phyloP scores from a whole-genome alignment of 805 yeast genomes.

The Saturnispora mendoncae region DNA sequence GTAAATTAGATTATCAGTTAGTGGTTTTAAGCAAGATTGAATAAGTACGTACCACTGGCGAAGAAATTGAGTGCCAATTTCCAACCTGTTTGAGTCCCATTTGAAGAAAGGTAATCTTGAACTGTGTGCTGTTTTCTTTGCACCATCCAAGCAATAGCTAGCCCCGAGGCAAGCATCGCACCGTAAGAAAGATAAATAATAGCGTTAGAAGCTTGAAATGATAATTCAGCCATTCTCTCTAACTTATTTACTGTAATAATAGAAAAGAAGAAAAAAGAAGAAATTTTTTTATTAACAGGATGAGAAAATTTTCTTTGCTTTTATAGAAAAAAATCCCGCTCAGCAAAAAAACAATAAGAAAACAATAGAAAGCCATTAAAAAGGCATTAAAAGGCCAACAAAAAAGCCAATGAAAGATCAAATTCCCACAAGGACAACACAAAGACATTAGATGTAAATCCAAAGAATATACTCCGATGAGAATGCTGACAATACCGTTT shows the following conservation, averaged over 20 bases:
- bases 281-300: background rate
- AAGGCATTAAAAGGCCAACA: background rate
- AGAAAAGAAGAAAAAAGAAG: background rate
- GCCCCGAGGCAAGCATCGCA: slow-evolving; percentile 43
- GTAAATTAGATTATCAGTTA: slow-evolving; percentile 4
- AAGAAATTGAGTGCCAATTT: slow-evolving; percentile 83
- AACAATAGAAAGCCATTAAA: no score
- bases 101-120: slow-evolving; percentile 60
- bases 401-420: no score
- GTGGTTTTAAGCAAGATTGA: slow-evolving; percentile 7
- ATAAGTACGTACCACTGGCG: slow-evolving; percentile 70
- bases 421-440: no score
- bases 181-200: slow-evolving; percentile 56
- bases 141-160: slow-evolving; percentile 50
- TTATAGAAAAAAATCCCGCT: background rate
- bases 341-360: background rate
- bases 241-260: no score
- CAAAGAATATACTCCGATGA: no score
- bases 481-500: no score
- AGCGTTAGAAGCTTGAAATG: slow-evolving; percentile 48
- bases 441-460: no score
- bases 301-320: background rate
- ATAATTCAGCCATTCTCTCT: slow-evolving; percentile 24
- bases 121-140: slow-evolving; percentile 28
- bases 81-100: slow-evolving; percentile 69